Evolutionary conservation across 257 asterid species (phyloP), one percentile per base, ranked within the genome.

Genomic region (Vinca minor): DNA sequence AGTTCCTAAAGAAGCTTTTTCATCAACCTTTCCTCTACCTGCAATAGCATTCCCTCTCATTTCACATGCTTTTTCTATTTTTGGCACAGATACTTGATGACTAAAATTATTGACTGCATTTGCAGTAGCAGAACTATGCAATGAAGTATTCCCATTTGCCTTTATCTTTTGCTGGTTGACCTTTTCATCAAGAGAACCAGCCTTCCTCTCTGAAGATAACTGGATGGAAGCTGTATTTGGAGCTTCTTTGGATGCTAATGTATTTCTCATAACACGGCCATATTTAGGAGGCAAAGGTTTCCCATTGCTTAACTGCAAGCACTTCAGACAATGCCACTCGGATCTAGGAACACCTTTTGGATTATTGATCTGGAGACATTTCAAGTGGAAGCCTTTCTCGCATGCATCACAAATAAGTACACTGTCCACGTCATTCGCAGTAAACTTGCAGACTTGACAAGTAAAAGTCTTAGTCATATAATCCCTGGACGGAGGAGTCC

Each of bases 311-410:
- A 81, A 35, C 46, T 88, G 73, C 82, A 93, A 83, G 80, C 99
- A 93, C 81, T 78, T 90, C 57, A 76, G 84, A 82, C 99, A 93
- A 59, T 89, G 97, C 99, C 99, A 93, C 75, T 93, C 99, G 45
- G 84, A 94, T 77, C 85, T 85, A 36, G 89, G 89, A 63, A 86
- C 73, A 63, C 85, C 88, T 72, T 79, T 87, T 64, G 80, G 84
- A 67, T 72, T 76, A 64, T 79, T 74, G 28, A 74, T 64, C 67
- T 79, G 94, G 62, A 93, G 92, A 77, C 99, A 93, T 81, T 89
- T 93, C 77, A 89, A 67, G 86, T 93, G 99, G 77, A 80, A 86
- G 12, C 95, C 97, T 70, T 93, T 90, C 62, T 93, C 99, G 74
- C 99, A 93, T 69, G 89, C 86, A 86, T 93, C 99, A 63, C 99